Evolutionary conservation across 768 basidiomycete species (phyloP).

Genomic region (Butyriboletus loyo): DNA sequence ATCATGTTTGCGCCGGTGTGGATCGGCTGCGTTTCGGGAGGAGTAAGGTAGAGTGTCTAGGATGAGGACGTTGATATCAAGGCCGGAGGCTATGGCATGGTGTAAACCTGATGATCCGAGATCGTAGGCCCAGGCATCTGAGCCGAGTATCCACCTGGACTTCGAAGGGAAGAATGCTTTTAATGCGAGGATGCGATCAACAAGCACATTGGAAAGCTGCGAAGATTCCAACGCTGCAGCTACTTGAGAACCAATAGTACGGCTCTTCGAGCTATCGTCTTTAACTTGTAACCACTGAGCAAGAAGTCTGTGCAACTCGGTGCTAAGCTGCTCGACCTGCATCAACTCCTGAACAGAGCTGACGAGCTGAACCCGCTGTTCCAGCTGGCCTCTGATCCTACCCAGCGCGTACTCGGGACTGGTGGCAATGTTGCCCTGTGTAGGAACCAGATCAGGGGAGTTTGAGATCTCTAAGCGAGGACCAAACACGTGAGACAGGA

Average conservation of each 20-base stretch:
- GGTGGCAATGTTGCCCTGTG: conserved; percentile 74
- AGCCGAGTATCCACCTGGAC: conserved; percentile 96
- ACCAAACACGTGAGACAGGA: conserved; percentile 77
- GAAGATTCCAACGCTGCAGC: conserved; percentile 45
- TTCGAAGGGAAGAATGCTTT: conserved; percentile 59
- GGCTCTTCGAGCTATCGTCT: conserved; percentile 66
- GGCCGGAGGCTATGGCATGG: conserved; percentile 86
- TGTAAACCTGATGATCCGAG: conserved; percentile 94
- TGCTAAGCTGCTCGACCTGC: conserved; percentile 43
- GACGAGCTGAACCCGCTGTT: conserved; percentile 68
- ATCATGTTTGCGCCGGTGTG: conserved; percentile 86
- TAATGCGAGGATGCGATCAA: conserved; percentile 56
- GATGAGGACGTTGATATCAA: conserved; percentile 93
- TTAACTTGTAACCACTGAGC: conserved; percentile 78
- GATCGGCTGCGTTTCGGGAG: conserved; percentile 63
- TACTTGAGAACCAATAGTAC: conserved; percentile 55
- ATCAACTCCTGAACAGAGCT: conserved; percentile 64
- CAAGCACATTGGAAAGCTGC: conserved; percentile 39
- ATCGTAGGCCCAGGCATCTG: conserved; percentile 98
- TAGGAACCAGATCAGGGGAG: conserved; percentile 66
- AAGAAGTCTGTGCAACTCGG: conserved; percentile 66
- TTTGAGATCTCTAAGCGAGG: conserved; percentile 83
- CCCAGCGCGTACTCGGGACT: conserved; percentile 96
- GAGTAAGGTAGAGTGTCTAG: conserved; percentile 93
- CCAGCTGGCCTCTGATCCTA: conserved; percentile 78